Conservation (phyloP, 345 rosid species). For the Murraya paniculata region DNA sequence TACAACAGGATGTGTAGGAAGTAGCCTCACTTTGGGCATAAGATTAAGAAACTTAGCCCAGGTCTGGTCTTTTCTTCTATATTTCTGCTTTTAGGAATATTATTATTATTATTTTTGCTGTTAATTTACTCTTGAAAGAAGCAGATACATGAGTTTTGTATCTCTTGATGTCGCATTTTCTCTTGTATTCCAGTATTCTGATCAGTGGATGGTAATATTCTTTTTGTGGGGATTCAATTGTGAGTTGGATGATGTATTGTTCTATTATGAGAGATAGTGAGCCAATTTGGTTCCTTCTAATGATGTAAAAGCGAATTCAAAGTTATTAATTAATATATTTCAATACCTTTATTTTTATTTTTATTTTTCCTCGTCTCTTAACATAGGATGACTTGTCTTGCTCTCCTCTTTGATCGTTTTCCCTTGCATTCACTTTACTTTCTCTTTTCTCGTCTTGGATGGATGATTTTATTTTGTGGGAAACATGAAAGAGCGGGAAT, state of each 20-base stretch:
- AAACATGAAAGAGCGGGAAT: not conserved
- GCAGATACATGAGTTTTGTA: constrained; percentile 12
- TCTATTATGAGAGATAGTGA: not conserved
- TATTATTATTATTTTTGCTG: not conserved
- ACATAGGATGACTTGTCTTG: not conserved
- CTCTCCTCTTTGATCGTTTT: not conserved
- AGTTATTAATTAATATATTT: constrained; percentile 12
- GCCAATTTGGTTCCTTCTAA: constrained; percentile 1
- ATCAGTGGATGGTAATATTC: constrained; percentile 4
- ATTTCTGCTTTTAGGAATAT: constrained; percentile 1
- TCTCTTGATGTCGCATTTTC: constrained; percentile 1
- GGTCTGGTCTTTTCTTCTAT: constrained; percentile 3
- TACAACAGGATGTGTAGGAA: constrained; percentile 10
- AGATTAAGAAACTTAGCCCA: constrained; percentile 3
- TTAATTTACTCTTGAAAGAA: not conserved
- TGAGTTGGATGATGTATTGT: not conserved
- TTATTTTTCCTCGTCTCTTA: not conserved
- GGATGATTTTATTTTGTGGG: not conserved
- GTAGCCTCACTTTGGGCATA: constrained; percentile 10
- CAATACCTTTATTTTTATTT: constrained; percentile 11
- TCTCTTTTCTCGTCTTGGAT: not conserved
- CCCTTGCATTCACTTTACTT: not conserved
- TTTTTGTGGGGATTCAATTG: constrained; percentile 3
- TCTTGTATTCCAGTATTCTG: not conserved
- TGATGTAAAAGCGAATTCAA: constrained; percentile 18